Base-by-base conservation (phyloP, 2,329 filamentous ascomycete species). In the Graphilbum fragrans region DNA sequence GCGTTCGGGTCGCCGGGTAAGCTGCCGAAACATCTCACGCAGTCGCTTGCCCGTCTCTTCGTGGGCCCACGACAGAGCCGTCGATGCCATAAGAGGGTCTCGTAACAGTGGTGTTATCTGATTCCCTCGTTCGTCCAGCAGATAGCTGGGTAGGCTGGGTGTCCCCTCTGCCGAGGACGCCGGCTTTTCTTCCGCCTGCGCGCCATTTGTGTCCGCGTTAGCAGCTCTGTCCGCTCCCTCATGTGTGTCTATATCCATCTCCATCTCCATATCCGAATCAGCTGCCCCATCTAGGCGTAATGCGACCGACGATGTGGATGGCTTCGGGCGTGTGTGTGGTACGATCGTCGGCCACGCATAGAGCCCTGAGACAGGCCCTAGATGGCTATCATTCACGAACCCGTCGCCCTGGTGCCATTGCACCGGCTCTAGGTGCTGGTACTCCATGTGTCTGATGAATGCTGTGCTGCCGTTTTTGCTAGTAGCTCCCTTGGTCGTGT, bases 321-420 rank as follows among this genome's bases (percentile, higher is more conserved):
- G 7, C 19, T 9, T 36, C 34, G 10, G 34, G 10, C n/a, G n/a
- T n/a, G n/a, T n/a, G n/a, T n/a, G n/a, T n/a, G n/a, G n/a, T n/a
- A n/a, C n/a, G n/a, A n/a, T n/a, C n/a, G n/a, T n/a, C n/a, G n/a
- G n/a, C n/a, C n/a, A n/a, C n/a, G n/a, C n/a, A n/a, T n/a, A n/a
- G n/a, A n/a, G n/a, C n/a, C n/a, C n/a, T n/a, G n/a, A 31, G 11
- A 17, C n/a, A 7, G 45, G 44, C 2, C 42, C 43, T 6, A 38
- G 8, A 20, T 45, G 37, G 38, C 46, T 38, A 27, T 22, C 59
- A 48, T 74, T 74, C 42, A 56, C 61, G 9, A 69, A 69, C 0
- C 77, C 77, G 40, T 80, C 77, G 16, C 77, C 77, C 34, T 70
- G 59, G 46, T 77, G 65, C 76, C 75, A 80, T 31, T 62, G 59